phyloP scores from a whole-genome alignment of 2,329 filamentous ascomycete species.

The Aspergillus quadrilineatus region DNA sequence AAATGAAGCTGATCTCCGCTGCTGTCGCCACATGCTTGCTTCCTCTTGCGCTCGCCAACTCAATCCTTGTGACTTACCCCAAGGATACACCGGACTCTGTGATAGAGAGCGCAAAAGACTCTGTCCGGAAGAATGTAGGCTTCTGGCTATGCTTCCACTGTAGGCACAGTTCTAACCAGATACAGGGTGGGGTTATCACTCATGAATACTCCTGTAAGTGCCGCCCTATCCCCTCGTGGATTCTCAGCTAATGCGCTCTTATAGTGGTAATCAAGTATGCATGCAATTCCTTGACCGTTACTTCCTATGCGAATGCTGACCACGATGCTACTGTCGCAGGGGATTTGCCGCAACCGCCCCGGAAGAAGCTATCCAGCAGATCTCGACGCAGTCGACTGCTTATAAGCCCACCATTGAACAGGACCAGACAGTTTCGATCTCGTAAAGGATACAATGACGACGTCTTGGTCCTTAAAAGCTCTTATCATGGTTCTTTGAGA shows the following conservation, averaged over 20 bases:
- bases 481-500: background rate
- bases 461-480: background rate
- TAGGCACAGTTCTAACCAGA: background rate
- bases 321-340: conserved; percentile 45
- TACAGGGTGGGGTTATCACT: conserved; percentile 69
- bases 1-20: conserved; percentile 64
- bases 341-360: conserved; percentile 76
- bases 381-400: conserved; percentile 62
- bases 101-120: conserved; percentile 68
- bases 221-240: background rate
- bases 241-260: conserved; percentile 11
- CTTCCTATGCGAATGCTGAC: conserved; percentile 1
- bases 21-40: conserved; percentile 60
- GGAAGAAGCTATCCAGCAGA: conserved; percentile 64
- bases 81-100: conserved; percentile 66
- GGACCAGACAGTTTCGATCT: conserved; percentile 64
- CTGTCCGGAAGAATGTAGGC: conserved; percentile 63
- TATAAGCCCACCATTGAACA: conserved; percentile 72
- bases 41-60: conserved; percentile 66
- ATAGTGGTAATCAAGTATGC: conserved; percentile 45
- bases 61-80: conserved; percentile 76
- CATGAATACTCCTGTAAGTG: conserved; percentile 70
- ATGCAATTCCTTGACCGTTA: conserved; percentile 8
- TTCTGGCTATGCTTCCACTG: background rate
- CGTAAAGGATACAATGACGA: conserved; percentile 6